Conservation (phyloP, 306 rosid genomes). For the Vicia sativa region DNA sequence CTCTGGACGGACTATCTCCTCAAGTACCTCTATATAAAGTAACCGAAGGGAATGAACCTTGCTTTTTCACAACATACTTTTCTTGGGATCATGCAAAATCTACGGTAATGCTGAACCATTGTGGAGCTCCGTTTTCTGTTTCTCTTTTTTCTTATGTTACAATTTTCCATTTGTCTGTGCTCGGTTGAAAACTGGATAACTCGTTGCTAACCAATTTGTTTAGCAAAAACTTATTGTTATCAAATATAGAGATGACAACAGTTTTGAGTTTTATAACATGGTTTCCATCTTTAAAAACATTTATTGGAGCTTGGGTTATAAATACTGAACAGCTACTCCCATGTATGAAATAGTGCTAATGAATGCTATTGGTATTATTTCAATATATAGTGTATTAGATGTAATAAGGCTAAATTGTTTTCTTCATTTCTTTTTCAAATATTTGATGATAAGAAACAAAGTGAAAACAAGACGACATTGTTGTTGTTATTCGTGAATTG, state of each 20-base stretch:
- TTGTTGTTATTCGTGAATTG: neutral
- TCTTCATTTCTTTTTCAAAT: constrained; percentile 13
- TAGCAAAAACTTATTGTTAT: neutral
- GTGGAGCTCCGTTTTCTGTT: constrained; percentile 31
- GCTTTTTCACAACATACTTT: constrained; percentile 93
- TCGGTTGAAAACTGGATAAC: constrained; percentile 18
- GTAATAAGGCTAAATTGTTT: constrained; percentile 23
- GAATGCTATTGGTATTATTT: constrained; percentile 8
- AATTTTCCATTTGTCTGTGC: constrained; percentile 9
- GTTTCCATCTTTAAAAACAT: constrained; percentile 10
- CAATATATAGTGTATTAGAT: constrained; percentile 8
- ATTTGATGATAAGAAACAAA: constrained; percentile 4
- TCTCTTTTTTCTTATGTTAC: constrained; percentile 15
- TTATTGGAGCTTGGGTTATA: constrained; percentile 1
- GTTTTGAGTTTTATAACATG: constrained; percentile 3
- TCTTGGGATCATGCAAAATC: constrained; percentile 90
- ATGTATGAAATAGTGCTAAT: constrained; percentile 8
- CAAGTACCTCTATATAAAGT: constrained; percentile 84
- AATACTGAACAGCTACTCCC: neutral
- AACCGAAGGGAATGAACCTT: constrained; percentile 95
- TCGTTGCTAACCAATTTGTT: neutral
- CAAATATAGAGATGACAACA: constrained; percentile 18
- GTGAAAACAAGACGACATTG: neutral
- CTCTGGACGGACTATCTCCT: constrained; percentile 84
- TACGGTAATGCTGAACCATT: constrained; percentile 56